Conservation (phyloP, 129 eudicot genomes). For the Erigeron canadensis region DNA sequence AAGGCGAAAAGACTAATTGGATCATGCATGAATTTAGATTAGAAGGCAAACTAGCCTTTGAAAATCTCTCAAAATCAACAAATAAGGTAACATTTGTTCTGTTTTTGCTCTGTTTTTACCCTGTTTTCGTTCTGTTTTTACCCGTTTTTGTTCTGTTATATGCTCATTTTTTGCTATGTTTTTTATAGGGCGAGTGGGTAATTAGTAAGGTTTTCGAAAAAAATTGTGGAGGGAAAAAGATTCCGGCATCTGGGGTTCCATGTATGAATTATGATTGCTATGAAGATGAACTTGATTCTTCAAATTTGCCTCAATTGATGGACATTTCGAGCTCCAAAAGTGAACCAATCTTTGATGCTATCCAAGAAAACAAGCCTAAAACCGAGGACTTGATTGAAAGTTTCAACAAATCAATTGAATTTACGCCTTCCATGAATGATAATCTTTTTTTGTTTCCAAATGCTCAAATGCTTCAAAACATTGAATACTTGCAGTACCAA, state of each 20-base stretch:
- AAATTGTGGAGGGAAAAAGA: slow-evolving; percentile 47
- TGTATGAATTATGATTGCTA: slow-evolving; percentile 2
- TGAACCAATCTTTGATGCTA: slow-evolving; percentile 35
- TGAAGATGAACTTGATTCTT: slow-evolving; percentile 20
- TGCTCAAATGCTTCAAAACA: slow-evolving; percentile 29
- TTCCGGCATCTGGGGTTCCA: slow-evolving; percentile 34
- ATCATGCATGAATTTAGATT: slow-evolving; percentile 77
- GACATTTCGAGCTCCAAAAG: slow-evolving; percentile 40
- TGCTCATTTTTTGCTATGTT: slow-evolving; percentile 9
- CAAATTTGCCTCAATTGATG: slow-evolving; percentile 54
- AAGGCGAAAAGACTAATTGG: slow-evolving; percentile 72
- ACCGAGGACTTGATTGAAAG: slow-evolving; percentile 21
- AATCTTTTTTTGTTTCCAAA: slow-evolving; percentile 11
- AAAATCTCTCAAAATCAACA: slow-evolving; percentile 38
- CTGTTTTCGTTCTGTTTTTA: not conserved
- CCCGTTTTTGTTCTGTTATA: slow-evolving; percentile 1
- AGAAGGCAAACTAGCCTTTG: slow-evolving; percentile 40
- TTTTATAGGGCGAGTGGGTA: slow-evolving; percentile 80
- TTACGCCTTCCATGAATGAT: slow-evolving; percentile 10
- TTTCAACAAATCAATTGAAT: slow-evolving; percentile 11
- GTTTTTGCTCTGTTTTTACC: slow-evolving; percentile 12
- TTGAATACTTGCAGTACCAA: slow-evolving; percentile 26
- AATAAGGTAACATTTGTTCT: slow-evolving; percentile 43
- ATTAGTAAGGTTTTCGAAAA: slow-evolving; percentile 68
- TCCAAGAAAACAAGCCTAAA: slow-evolving; percentile 44